Percentiles rank a stretch among this genome's conserved stretches.
Conservation (phyloP, 352 stramenopile species). For the Pilasporangium apinafurcum region DNA sequence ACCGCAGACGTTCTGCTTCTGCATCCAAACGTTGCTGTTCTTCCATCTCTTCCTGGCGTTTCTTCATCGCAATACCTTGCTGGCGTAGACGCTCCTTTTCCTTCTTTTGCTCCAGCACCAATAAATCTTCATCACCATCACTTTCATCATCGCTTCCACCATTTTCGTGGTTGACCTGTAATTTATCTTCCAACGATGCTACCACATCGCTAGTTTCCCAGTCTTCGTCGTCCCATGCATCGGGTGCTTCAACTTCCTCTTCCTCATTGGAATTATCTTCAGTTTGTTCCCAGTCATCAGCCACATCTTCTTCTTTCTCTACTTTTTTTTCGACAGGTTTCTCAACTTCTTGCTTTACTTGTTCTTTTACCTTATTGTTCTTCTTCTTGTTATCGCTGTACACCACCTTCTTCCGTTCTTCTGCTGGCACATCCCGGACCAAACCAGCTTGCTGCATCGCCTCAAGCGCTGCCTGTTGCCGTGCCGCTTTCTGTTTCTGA, state of each 20-base stretch:
- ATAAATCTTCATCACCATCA: conserved; percentile 91
- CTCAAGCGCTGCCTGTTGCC: conserved; percentile 86
- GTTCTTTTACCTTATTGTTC: conserved; percentile 39
- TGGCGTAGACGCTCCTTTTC: conserved; percentile 89
- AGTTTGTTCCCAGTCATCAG: conserved; percentile 57
- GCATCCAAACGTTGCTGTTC: conserved; percentile 57
- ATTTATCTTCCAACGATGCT: conserved; percentile 73
- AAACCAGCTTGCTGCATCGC: conserved; percentile 92
- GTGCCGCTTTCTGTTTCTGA: conserved; percentile 92
- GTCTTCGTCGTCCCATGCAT: conserved; percentile 82
- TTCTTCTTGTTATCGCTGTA: conserved; percentile 90
- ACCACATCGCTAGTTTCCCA: conserved; percentile 76
- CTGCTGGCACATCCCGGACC: conserved; percentile 34
- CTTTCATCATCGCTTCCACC: conserved; percentile 26
- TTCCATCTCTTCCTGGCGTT: conserved; percentile 88
- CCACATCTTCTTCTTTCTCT: conserved; percentile 56
- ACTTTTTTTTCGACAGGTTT: conserved; percentile 25
- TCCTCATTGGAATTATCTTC: conserved; percentile 36
- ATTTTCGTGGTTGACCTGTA: conserved; percentile 47
- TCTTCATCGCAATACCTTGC: conserved; percentile 92
- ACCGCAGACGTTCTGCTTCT: conserved; percentile 60
- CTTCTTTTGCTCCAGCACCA: conserved; percentile 93
- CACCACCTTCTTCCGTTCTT: conserved; percentile 88
- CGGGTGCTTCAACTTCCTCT: conserved; percentile 51
- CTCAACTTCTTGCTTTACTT: conserved; percentile 23